phyloP scores from a whole-genome alignment of 202 grass and related monocot species.

The Digitaria exilis region DNA sequence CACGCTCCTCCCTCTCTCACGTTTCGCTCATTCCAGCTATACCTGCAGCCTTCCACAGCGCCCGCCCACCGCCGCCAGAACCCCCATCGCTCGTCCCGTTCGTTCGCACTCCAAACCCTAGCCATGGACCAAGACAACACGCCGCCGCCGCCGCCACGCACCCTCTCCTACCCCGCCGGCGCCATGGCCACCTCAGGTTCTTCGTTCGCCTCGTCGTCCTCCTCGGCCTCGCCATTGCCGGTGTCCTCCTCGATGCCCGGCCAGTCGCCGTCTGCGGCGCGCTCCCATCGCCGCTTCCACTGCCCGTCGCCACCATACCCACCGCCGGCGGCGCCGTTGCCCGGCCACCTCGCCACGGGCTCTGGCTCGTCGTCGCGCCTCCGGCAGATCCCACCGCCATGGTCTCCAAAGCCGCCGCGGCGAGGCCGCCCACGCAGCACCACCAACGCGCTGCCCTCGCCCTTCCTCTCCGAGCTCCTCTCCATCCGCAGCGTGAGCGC shows the following conservation, averaged over 20 bases:
- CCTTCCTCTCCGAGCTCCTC: neutral
- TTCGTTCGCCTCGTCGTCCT: neutral
- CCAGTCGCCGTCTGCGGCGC: neutral
- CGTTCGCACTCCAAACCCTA: constrained; percentile 6
- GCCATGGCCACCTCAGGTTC: too few species aligned
- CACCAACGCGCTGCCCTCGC: too few species aligned
- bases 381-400: neutral
- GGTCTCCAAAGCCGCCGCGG: neutral
- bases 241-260: neutral
- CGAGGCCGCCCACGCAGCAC: too few species aligned
- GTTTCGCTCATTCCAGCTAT: neutral
- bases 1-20: neutral
- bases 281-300: neutral
- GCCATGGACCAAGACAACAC: neutral
- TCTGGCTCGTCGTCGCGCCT: neutral
- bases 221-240: neutral
- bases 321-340: too few species aligned
- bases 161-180: neutral
- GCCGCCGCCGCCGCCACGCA: neutral
- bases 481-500: neutral
- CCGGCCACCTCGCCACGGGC: neutral
- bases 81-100: neutral
- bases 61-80: neutral
- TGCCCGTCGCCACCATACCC: neutral
- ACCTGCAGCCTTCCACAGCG: neutral